Evolutionary conservation across 2,329 filamentous ascomycete species (phyloP).

Genomic region (Alternaria dauci): DNA sequence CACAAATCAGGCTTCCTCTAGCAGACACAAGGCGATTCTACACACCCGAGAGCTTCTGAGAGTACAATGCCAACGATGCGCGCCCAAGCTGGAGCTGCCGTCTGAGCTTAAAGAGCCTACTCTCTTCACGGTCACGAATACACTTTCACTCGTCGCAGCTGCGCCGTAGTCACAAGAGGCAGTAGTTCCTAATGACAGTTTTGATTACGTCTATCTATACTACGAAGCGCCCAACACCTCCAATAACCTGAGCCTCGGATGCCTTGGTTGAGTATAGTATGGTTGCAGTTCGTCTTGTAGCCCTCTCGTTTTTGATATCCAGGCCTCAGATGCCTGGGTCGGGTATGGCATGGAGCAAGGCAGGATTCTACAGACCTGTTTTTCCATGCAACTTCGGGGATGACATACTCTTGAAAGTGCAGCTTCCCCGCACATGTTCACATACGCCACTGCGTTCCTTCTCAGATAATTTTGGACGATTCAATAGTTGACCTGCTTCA

Average conservation of each 20-base stretch:
- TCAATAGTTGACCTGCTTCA: neutral
- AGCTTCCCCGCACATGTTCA: neutral
- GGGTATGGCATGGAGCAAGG: too few species aligned
- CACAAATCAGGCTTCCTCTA: too few species aligned
- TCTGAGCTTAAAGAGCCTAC: neutral
- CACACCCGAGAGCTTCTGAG: too few species aligned
- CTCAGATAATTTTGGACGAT: neutral
- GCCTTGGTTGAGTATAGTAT: too few species aligned
- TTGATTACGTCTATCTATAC: neutral
- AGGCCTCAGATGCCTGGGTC: neutral
- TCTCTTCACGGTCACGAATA: neutral
- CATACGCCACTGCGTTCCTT: neutral
- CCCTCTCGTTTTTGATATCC: neutral
- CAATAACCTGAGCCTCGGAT: neutral
- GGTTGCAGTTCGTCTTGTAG: neutral
- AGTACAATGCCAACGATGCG: neutral
- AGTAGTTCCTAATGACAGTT: neutral
- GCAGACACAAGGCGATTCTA: too few species aligned
- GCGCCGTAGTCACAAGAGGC: neutral
- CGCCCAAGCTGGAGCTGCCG: neutral
- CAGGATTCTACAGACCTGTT: too few species aligned
- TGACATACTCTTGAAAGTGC: neutral
- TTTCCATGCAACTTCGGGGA: too few species aligned
- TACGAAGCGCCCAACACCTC: constrained; percentile 3
- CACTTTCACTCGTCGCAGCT: neutral